Conservation (phyloP, 352 stramenopile genomes). For the Phytophthora kernoviae region DNA sequence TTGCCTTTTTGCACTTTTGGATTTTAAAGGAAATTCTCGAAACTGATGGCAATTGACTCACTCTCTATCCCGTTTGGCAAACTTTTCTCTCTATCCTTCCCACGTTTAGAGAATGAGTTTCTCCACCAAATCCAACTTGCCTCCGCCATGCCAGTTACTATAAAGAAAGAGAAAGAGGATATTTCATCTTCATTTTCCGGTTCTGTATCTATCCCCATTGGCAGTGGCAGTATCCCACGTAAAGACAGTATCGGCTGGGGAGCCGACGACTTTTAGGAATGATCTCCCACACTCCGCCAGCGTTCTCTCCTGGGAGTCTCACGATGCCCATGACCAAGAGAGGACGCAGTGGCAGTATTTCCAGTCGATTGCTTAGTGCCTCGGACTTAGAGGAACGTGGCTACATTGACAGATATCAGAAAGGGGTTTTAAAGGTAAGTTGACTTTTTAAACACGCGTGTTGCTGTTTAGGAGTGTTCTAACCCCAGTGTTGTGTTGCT, state of each 20-base stretch:
- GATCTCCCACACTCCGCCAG: slow-evolving; percentile 90
- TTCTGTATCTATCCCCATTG: slow-evolving; percentile 41
- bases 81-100: slow-evolving; percentile 7
- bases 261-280: slow-evolving; percentile 87
- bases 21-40: too few species aligned
- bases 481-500: too few species aligned
- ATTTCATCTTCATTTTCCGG: slow-evolving; percentile 18
- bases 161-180: slow-evolving; percentile 69
- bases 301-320: slow-evolving; percentile 89
- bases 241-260: slow-evolving; percentile 88
- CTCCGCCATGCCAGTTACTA: slow-evolving; percentile 68
- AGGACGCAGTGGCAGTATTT: slow-evolving; percentile 83
- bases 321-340: slow-evolving; percentile 90
- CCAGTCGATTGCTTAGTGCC: slow-evolving; percentile 83
- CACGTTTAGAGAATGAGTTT: slow-evolving; percentile 40
- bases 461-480: too few species aligned
- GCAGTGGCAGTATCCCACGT: slow-evolving; percentile 45
- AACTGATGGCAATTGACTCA: background rate
- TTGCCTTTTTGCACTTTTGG: too few species aligned
- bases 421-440: slow-evolving; percentile 89
- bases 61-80: background rate
- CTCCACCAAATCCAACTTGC: slow-evolving; percentile 53
- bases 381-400: slow-evolving; percentile 91
- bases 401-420: slow-evolving; percentile 91
- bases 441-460: too few species aligned